These are phyloP conservation scores for Emericellopsis cladophorae DNA, from an alignment of 2,329 filamentous ascomycete species.

Conservation along the genomic window DNA sequence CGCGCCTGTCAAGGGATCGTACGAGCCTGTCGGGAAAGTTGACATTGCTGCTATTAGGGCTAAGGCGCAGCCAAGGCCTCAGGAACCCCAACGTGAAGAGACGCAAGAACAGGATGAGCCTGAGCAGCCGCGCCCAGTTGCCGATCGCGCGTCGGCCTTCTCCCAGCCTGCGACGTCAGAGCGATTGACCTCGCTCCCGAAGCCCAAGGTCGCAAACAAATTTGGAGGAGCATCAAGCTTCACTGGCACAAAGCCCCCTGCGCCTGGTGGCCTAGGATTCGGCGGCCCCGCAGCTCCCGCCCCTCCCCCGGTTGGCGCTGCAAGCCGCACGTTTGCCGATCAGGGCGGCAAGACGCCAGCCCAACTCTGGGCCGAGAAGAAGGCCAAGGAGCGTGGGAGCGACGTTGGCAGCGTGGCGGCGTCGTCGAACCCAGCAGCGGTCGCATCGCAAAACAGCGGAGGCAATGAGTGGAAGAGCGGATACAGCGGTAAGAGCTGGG, in stretches of 20 bases:
- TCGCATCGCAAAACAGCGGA: constrained; percentile 60
- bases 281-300: constrained; percentile 42
- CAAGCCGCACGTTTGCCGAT: constrained; percentile 88
- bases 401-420: constrained; percentile 26
- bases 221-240: constrained; percentile 65
- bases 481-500: constrained; percentile 85
- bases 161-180: constrained; percentile 49
- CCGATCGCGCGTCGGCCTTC: constrained; percentile 70
- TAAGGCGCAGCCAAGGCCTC: constrained; percentile 54
- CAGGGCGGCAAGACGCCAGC: constrained; percentile 92
- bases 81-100: constrained; percentile 13
- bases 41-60: constrained; percentile 92
- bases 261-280: constrained; percentile 56
- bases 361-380: constrained; percentile 95
- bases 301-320: constrained; percentile 54
- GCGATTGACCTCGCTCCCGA: constrained; percentile 76
- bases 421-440: constrained; percentile 22
- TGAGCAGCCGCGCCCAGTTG: constrained; percentile 44
- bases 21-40: constrained; percentile 91
- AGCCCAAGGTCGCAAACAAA: constrained; percentile 88
- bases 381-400: constrained; percentile 62
- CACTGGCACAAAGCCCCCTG: constrained; percentile 77
- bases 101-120: constrained; percentile 9
- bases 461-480: constrained; percentile 75
- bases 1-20: constrained; percentile 76